Percentiles rank a stretch among this genome's conserved stretches.
Conservation (phyloP, 768 basidiomycete genomes). For the Termitomyces eurrhizus region DNA sequence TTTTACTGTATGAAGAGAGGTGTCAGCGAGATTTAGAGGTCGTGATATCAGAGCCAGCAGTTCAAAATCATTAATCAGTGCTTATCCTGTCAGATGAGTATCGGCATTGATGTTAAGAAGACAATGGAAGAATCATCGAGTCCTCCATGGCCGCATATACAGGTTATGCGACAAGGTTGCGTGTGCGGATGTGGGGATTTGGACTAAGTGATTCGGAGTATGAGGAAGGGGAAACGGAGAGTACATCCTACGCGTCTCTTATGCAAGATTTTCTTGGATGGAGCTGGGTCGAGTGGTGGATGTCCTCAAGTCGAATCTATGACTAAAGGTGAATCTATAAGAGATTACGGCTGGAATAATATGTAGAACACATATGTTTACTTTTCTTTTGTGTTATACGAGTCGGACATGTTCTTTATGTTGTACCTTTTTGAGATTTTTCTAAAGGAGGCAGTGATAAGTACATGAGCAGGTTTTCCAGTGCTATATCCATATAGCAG, state of each 20-base stretch:
- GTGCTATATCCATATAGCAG: background rate
- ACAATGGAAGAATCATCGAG: conserved; percentile 34
- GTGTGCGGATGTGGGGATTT: conserved; percentile 66
- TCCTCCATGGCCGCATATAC: conserved; percentile 32
- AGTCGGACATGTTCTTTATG: background rate
- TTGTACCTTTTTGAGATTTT: background rate
- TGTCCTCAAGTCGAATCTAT: conserved; percentile 31
- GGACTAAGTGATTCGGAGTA: conserved; percentile 80
- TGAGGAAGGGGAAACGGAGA: conserved; percentile 62
- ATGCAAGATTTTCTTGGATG: conserved; percentile 82
- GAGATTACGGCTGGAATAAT: background rate
- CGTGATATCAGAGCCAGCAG: conserved; percentile 17
- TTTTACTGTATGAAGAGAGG: conserved; percentile 71
- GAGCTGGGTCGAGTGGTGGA: conserved; percentile 41
- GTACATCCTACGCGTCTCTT: conserved; percentile 49
- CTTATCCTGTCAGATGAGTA: background rate
- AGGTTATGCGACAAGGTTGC: conserved; percentile 36
- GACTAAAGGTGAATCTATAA: conserved; percentile 12
- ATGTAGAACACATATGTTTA: background rate
- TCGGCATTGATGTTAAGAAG: conserved; percentile 22
- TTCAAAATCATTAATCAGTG: conserved; percentile 22
- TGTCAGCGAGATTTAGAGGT: conserved; percentile 28
- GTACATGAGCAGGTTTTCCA: background rate
- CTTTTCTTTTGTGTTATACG: background rate
- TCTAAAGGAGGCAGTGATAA: background rate